Evolutionary conservation across 2,329 filamentous ascomycete genomes (phyloP), one percentile per base, ranked within the genome.

Genomic region (Amesomyces nigricolor): DNA sequence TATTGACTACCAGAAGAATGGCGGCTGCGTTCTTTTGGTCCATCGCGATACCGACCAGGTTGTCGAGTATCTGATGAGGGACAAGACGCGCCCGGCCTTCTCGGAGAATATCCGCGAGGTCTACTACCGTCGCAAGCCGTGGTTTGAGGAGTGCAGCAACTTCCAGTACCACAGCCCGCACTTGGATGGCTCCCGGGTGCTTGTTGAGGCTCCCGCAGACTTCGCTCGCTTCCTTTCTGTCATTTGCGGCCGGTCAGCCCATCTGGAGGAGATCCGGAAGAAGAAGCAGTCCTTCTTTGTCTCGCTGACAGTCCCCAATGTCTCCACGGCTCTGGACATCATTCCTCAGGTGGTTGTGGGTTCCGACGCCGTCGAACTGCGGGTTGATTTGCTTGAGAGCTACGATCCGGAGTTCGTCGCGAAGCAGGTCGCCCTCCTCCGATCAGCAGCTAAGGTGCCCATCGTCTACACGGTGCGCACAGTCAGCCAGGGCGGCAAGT

Each of bases 391-490:
- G 42, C 79, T 99, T 14, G 80, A 87, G 58, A 88, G 96, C 65
- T 82, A 85, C 5, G 78, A 83, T 3, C 72, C 83, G 0, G 90
- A 95, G 56, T 95, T 88, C 59, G 81, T 99, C 35, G 83, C 85
- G 46, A 83, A 87, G 26, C 91, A 99, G 66, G 78, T 97, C 39
- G 86, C 91, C 1, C 76, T 91, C 54, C 76, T 99, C 26, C 83
- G 92, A 51, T 84, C 85, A 14, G 77, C 78, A 2, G 85, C 87
- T 2, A 79, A 83, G 29, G 76, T 92, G 46, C 94, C 94, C 1
- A 79, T 99, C 43, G 90, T 99, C 61, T 99, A 95, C 74, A 99
- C 94, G 0, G 77, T 99, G 35, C 84, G 94, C 40, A 96, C 91
- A 4, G 78, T 81, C 62, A 83, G 86, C 19, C 94, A 99, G 72